phyloP scores from a whole-genome alignment of 805 yeast genomes.

The Clavispora phyllophila region DNA sequence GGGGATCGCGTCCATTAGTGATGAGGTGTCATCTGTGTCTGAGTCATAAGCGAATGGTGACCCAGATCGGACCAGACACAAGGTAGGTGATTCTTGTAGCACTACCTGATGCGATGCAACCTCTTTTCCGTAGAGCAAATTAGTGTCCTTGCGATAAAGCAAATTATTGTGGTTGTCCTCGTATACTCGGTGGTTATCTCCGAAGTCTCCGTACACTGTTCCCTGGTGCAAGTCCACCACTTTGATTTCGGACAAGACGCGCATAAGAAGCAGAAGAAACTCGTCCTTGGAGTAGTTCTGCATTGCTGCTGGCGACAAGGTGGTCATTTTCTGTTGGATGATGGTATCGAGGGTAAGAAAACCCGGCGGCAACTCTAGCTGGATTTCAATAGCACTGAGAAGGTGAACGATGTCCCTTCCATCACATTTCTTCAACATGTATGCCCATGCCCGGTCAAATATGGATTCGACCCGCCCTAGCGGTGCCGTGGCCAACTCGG shows the following conservation, averaged over 20 bases:
- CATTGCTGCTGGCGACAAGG: not conserved
- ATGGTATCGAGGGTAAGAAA: constrained; percentile 3
- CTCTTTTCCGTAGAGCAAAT: constrained; percentile 1
- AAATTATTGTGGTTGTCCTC: constrained; percentile 7
- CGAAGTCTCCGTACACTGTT: constrained; percentile 14
- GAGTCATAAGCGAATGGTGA: constrained; percentile 5
- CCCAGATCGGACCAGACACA: not conserved
- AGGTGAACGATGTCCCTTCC: not conserved
- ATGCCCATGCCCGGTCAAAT: constrained; percentile 1
- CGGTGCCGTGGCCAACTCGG: not conserved
- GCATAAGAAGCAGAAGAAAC: not conserved
- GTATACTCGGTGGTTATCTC: constrained; percentile 7
- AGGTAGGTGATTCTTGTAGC: not conserved
- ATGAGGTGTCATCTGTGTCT: constrained; percentile 17
- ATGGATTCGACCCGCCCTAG: not conserved
- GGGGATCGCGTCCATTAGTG: constrained; percentile 13
- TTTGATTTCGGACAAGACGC: constrained; percentile 15
- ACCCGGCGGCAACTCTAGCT: constrained; percentile 2
- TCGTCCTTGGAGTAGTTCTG: not conserved
- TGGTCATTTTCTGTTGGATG: constrained; percentile 1
- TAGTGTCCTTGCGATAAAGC: constrained; percentile 3
- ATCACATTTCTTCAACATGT: not conserved
- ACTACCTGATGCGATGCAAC: not conserved
- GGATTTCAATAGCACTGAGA: constrained; percentile 2
- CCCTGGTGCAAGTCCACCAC: constrained; percentile 12